Base-by-base conservation (phyloP, 1,139 yeast genomes). In the Lizanozyma gosingica region DNA sequence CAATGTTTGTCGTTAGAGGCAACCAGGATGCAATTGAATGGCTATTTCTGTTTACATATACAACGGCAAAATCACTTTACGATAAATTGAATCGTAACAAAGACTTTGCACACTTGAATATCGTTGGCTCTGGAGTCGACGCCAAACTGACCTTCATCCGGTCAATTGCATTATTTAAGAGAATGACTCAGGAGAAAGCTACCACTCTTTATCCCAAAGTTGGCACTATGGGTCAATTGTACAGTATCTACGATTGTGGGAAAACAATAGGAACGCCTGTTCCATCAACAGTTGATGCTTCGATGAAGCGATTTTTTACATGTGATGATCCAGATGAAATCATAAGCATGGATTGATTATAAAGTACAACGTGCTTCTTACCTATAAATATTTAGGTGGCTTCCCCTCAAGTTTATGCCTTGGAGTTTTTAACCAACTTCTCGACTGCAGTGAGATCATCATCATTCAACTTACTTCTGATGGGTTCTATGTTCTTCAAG, bases 31-130 rank as follows among this genome's bases (percentile, higher is more conserved):
- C 76, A 11, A 43, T 71, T 2, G 67, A 64, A 9, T 78, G 85
- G 79, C 51, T 80, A 17, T 67, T 64, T 35, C 71, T 80, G 14
- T 70, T 80, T 46, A 65, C 83, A 0, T 73, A 78, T 48, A 67
- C 86, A 0, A 67, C 81, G 8, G 71, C 80, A 0, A 56, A 62
- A 18, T 63, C 76, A 4, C 52, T 77, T 32, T 75, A 76, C 54
- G 86, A 80, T 53, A 75, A 77, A 35, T 61, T 61, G 37, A 73
- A 76, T 46, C 59, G 85, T 46, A 73, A 77, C 51, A 64, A 67
- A 42, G 69, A 70, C 18, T 63, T 76, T 43, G 71, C 83, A 1
- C 77, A 75, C 47, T 56, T 81, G 9, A 76, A 79, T 1, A 61
- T 62, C 4, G 75, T 78, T 11, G 72, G 65, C 52, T 76, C 83